phyloP scores from a whole-genome alignment of 1,284 basidiomycete genomes.

The Irpex sp. region DNA sequence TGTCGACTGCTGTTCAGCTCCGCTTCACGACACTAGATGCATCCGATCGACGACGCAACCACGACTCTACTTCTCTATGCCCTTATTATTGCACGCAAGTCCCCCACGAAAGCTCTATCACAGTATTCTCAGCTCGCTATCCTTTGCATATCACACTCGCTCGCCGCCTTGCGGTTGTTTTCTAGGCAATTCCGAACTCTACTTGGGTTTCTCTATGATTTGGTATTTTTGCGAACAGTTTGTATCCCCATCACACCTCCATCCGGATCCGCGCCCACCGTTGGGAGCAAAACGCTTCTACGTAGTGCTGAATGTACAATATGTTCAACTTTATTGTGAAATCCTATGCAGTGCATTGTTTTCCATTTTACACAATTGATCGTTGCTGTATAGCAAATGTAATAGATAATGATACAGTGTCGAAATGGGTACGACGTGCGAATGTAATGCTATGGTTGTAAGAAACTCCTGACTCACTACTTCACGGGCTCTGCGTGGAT shows the following conservation, averaged over 20 bases:
- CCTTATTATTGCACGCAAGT: not conserved
- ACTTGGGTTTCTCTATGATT: not conserved
- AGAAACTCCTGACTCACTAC: conserved; percentile 10
- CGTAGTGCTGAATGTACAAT: not conserved
- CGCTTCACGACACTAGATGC: not conserved
- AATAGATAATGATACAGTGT: conserved; percentile 6
- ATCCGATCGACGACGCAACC: not conserved
- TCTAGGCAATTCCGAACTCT: not conserved
- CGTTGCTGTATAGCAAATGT: not conserved
- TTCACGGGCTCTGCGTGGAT: conserved; percentile 64
- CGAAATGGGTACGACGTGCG: not conserved
- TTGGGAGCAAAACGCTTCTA: not conserved
- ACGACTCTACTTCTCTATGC: not conserved
- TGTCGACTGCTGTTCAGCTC: not conserved
- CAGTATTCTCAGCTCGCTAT: not conserved
- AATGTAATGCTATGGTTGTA: not conserved
- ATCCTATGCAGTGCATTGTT: not conserved
- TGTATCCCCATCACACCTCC: not conserved
- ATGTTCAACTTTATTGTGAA: not conserved
- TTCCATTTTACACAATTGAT: not conserved
- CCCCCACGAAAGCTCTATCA: not conserved
- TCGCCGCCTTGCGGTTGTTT: not conserved
- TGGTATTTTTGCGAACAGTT: not conserved
- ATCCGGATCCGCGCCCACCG: not conserved
- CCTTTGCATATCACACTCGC: conserved; percentile 7